Percentiles rank a stretch among this genome's conserved stretches.
Conservation (phyloP, 768 basidiomycete species). For the Cystofilobasidium ferigula region DNA sequence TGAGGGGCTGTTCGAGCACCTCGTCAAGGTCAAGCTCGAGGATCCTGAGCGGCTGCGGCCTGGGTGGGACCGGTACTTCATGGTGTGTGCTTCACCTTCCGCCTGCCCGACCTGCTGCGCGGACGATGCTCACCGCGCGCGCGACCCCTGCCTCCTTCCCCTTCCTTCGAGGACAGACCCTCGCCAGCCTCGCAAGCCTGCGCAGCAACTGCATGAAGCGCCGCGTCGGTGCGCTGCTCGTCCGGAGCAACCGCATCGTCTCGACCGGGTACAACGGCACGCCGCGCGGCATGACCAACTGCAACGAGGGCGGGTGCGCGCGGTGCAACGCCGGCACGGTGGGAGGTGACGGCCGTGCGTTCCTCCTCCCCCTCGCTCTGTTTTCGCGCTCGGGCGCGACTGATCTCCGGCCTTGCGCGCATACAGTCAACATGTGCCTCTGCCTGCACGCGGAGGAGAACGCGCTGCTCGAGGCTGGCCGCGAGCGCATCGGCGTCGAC, state of each 20-base stretch:
- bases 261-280: conserved; percentile 78
- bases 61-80: conserved; percentile 92
- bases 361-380: background rate
- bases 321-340: conserved; percentile 59
- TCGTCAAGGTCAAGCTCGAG: conserved; percentile 58
- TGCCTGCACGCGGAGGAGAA: conserved; percentile 98
- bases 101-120: too few species aligned
- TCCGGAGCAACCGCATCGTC: conserved; percentile 45
- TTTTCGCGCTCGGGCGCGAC: conserved; percentile 9
- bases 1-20: conserved; percentile 47
- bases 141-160: background rate
- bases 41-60: conserved; percentile 70
- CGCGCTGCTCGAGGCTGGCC: conserved; percentile 82
- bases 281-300: conserved; percentile 77
- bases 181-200: conserved; percentile 76
- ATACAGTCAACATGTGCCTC: conserved; percentile 61
- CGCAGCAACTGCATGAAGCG: conserved; percentile 92
- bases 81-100: conserved; percentile 51
- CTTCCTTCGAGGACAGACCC: background rate
- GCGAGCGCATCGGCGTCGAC: conserved; percentile 60
- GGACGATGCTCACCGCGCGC: too few species aligned
- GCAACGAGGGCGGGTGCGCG: conserved; percentile 78
- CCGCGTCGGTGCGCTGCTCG: conserved; percentile 85
- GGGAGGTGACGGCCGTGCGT: conserved; percentile 40
- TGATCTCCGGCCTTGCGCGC: conserved; percentile 4